Base-by-base conservation (phyloP, 306 rosid species). In the Gastrolobium villosum region DNA sequence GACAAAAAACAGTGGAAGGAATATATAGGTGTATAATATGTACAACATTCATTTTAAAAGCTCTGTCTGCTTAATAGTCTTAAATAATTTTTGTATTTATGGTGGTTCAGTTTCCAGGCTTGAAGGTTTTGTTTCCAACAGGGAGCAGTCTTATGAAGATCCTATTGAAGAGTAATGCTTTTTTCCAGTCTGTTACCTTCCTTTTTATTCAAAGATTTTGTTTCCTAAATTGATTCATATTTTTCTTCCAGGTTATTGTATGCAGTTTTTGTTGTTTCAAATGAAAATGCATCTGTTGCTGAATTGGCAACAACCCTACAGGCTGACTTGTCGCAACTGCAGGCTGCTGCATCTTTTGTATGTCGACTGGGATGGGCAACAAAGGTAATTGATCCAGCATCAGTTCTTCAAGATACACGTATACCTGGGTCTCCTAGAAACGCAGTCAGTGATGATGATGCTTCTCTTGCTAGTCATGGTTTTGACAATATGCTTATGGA, bases 111-210 rank as follows among this genome's bases (percentile, higher is more conserved):
- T 96, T 84, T 93, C 92, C 81, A 91, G 90, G 93, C 98, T 96
- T 56, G 98, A 96, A 93, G 99, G 99, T 68, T 96, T 96, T 85
- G 97, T 96, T 85, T 96, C 99, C 80, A 96, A 96, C 92, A 90
- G 98, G 85, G 99, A 96, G 94, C 98, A 96, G 88, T 93, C 99
- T 57, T 96, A 96, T 32, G 99, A 96, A 86, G 98, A 96, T 82
- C 99, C 98, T 60, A 96, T 93, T 74, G 99, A 96, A 92, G 99
- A 96, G 98, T 96, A 96, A 86, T 90, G 79, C 74, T 57, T 79
- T 85, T 78, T 75, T 82, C 85, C 48, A 70, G 39, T 55, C 14
- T 66, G 10, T 54, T 32, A 46, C 40, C 71, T 6, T 73, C 13
- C 10, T 30, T 26, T 66, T 70, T 53, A 11, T 77, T 80, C 55